Conservation (phyloP, 495 filamentous ascomycete genomes). For the Annulohypoxylon maeteangense region DNA sequence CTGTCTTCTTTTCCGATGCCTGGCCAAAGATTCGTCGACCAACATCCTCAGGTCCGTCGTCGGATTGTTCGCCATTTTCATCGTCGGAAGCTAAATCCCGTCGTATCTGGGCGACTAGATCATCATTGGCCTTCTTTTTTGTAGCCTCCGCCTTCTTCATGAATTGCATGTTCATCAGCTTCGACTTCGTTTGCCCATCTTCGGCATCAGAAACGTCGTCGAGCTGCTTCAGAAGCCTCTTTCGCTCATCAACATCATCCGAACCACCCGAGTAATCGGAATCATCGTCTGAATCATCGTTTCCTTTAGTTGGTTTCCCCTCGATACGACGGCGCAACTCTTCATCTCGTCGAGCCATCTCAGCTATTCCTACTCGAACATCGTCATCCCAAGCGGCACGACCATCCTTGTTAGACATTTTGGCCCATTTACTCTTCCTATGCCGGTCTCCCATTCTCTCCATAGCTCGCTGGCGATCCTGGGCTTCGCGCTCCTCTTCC, state of each 20-base stretch:
- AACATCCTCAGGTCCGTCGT: constrained; percentile 66
- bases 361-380: constrained; percentile 76
- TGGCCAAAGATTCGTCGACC: constrained; percentile 74
- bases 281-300: constrained; percentile 66
- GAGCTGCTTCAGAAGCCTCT: constrained; percentile 69
- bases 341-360: constrained; percentile 86
- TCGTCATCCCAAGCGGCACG: constrained; percentile 86
- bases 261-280: constrained; percentile 64
- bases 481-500: constrained; percentile 81
- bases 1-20: constrained; percentile 50
- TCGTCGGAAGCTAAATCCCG: constrained; percentile 71
- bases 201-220: constrained; percentile 57
- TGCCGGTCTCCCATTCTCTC: constrained; percentile 91
- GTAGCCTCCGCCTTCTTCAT: constrained; percentile 89
- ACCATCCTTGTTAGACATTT: constrained; percentile 81
- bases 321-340: constrained; percentile 85
- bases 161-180: constrained; percentile 63
- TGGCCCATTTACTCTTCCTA: constrained; percentile 94
- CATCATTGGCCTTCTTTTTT: constrained; percentile 81
- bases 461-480: constrained; percentile 81
- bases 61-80: constrained; percentile 61
- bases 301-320: constrained; percentile 68
- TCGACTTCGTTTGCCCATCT: constrained; percentile 55
- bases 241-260: constrained; percentile 62
- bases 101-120: constrained; percentile 77